These are phyloP conservation scores for Leptodermis oblonga DNA, from an alignment of 257 asterid genomes.

Conservation along the genomic window DNA sequence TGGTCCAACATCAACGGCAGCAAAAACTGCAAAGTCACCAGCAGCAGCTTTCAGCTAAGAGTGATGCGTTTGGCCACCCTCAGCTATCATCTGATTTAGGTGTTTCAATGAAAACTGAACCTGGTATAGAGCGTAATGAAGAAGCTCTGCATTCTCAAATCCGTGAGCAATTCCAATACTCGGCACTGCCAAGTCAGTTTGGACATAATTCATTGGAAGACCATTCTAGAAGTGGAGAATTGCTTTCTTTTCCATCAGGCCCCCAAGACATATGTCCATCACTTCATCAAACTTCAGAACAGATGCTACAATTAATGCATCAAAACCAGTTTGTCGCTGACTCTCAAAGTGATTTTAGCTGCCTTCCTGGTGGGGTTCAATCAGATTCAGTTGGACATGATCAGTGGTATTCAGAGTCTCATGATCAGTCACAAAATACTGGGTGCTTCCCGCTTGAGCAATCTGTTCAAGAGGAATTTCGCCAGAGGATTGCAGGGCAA, in stretches of 20 bases:
- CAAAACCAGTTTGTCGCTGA: slow-evolving; percentile 51
- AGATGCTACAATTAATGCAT: slow-evolving; percentile 48
- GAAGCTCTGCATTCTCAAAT: slow-evolving; percentile 51
- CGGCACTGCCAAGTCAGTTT: slow-evolving; percentile 59
- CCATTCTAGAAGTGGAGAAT: slow-evolving; percentile 50
- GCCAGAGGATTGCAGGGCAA: slow-evolving; percentile 49
- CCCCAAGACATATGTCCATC: slow-evolving; percentile 44
- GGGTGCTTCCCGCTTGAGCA: slow-evolving; percentile 42
- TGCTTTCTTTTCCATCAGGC: slow-evolving; percentile 39
- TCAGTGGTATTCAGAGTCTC: slow-evolving; percentile 60
- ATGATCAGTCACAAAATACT: slow-evolving; percentile 45
- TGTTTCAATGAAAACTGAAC: slow-evolving; percentile 50
- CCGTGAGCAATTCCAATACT: slow-evolving; percentile 50
- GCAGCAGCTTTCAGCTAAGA: slow-evolving; percentile 50
- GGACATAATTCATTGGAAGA: slow-evolving; percentile 45
- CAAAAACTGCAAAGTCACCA: slow-evolving; percentile 60
- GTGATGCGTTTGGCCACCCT: slow-evolving; percentile 48
- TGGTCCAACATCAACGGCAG: slow-evolving; percentile 50
- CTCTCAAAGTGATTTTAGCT: slow-evolving; percentile 45
- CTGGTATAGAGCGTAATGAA: slow-evolving; percentile 43
- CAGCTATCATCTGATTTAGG: slow-evolving; percentile 48
- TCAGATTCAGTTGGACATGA: slow-evolving; percentile 44
- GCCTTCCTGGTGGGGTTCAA: slow-evolving; percentile 45
- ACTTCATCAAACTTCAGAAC: slow-evolving; percentile 51
- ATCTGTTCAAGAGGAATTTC: slow-evolving; percentile 48